phyloP scores from a whole-genome alignment of 768 basidiomycete genomes.

The Clitopilus hobsonii region DNA sequence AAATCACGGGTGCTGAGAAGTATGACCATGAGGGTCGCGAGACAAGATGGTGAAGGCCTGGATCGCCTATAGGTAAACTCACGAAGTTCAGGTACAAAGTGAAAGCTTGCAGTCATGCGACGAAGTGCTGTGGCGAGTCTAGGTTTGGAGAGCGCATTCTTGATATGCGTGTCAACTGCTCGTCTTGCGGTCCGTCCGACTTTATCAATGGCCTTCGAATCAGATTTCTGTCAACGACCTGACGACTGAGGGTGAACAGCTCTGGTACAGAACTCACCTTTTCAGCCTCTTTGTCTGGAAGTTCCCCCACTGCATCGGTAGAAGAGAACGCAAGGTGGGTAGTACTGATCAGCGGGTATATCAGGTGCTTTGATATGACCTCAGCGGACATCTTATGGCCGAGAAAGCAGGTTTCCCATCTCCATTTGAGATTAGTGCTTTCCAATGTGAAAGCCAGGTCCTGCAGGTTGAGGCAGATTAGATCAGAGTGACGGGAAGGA shows the following conservation, averaged over 20 bases:
- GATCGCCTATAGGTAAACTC: slow-evolving; percentile 22
- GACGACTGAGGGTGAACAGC: background rate
- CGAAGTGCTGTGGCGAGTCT: slow-evolving; percentile 61
- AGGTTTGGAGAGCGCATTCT: slow-evolving; percentile 65
- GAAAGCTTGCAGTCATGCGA: slow-evolving; percentile 69
- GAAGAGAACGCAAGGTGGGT: slow-evolving; percentile 66
- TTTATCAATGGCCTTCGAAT: slow-evolving; percentile 59
- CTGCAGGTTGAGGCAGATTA: slow-evolving; percentile 27
- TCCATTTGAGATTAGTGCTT: slow-evolving; percentile 64
- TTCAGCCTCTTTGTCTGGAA: slow-evolving; percentile 57
- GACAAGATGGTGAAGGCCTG: slow-evolving; percentile 7
- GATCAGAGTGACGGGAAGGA: background rate
- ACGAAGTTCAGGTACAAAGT: slow-evolving; percentile 65
- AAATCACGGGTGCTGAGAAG: slow-evolving; percentile 45
- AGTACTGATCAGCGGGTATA: slow-evolving; percentile 69
- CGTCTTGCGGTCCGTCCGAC: slow-evolving; percentile 65
- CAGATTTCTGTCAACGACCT: background rate
- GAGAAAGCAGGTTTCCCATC: slow-evolving; percentile 69
- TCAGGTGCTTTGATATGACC: slow-evolving; percentile 72
- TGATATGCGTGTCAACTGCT: slow-evolving; percentile 65
- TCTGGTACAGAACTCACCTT: slow-evolving; percentile 37
- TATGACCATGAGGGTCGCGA: slow-evolving; percentile 10
- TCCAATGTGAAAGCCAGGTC: slow-evolving; percentile 64
- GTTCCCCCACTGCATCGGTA: slow-evolving; percentile 48
- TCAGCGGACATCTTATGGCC: slow-evolving; percentile 66